These are phyloP conservation scores for Neoarthrinium moseri DNA, from an alignment of 2,329 filamentous ascomycete species.

Conservation along the genomic window DNA sequence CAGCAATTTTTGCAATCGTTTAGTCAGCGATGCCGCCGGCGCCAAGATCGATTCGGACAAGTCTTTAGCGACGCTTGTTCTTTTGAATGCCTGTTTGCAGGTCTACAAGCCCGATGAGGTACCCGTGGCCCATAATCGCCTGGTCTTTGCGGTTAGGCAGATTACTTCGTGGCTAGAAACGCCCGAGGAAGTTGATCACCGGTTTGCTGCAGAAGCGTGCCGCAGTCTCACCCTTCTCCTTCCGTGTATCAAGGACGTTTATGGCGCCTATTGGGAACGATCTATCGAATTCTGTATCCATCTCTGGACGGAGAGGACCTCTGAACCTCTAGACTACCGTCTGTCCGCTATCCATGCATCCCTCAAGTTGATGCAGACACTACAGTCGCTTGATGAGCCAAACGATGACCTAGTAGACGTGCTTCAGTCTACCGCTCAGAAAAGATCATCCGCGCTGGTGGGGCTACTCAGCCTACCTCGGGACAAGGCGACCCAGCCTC, in stretches of 20 bases:
- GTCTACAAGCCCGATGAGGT: constrained; percentile 52
- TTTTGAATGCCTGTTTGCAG: constrained; percentile 52
- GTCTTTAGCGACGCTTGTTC: constrained; percentile 46
- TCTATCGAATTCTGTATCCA: constrained; percentile 56
- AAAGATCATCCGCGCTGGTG: constrained; percentile 58
- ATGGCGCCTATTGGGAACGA: constrained; percentile 83
- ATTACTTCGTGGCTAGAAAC: constrained; percentile 69
- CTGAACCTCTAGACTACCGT: constrained; percentile 41
- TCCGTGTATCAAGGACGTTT: constrained; percentile 75
- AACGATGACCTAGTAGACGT: constrained; percentile 87
- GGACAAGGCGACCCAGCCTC: constrained; percentile 56
- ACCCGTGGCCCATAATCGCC: constrained; percentile 63
- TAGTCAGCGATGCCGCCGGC: constrained; percentile 60
- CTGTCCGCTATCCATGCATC: constrained; percentile 70
- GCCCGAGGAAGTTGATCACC: constrained; percentile 39
- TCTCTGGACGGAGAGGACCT: constrained; percentile 52
- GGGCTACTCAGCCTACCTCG: constrained; percentile 58
- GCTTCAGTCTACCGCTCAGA: constrained; percentile 58
- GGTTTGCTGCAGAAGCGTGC: constrained; percentile 50
- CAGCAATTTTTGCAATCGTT: constrained; percentile 56
- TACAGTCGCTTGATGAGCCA: constrained; percentile 66
- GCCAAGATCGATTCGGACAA: constrained; percentile 41
- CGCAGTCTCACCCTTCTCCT: constrained; percentile 61
- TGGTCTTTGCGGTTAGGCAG: constrained; percentile 81
- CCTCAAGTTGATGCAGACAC: constrained; percentile 63